Evolutionary conservation across 495 filamentous ascomycete species (phyloP), one percentile per base, ranked within the genome.

Genomic region (Daldinia decipiens): DNA sequence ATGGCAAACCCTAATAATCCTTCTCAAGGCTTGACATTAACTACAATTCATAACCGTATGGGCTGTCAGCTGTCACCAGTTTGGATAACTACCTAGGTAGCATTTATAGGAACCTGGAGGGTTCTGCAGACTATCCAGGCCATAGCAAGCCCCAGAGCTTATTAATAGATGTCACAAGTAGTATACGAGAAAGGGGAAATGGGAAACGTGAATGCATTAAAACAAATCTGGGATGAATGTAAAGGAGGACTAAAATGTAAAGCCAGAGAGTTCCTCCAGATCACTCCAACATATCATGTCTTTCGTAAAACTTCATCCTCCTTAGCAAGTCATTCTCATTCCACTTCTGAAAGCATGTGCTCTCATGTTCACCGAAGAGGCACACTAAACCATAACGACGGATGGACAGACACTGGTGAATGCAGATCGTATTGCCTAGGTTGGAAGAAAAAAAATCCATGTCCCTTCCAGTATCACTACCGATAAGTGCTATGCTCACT

Each of bases 381-480:
- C 64, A 61, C 64, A 67, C 63, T 66, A 55, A 70, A 60, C 73
- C 73, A 64, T 71, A 70, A 73, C 66, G 70, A 77, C 70, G 64
- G 70, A 62, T 68, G 32, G 70, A 71, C 70, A 75, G 56, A 72
- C 70, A 68, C 62, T 68, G 68, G 75, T 57, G 65, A 66, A 73
- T 70, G 63, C 75, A 68, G 56, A 65, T 68, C 65, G 68, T 65
- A 74, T 72, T 74, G 75, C 73, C 65, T 59, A 72, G 59, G 63
- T 65, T 68, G 67, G 62, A 73, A 69, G 60, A 61, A 65, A 31
- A 27, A 27, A 74, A 59, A 59, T 54, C 62, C 58, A 51, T 21
- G 21, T 55, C 67, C 62, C 58, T 64, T 50, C 52, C 56, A 17
- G 57, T 67, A 74, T 59, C 65, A 55, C 62, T 52, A 63, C 62